Conservation (phyloP, 768 basidiomycete genomes). For the Lactarius deliciosus region DNA sequence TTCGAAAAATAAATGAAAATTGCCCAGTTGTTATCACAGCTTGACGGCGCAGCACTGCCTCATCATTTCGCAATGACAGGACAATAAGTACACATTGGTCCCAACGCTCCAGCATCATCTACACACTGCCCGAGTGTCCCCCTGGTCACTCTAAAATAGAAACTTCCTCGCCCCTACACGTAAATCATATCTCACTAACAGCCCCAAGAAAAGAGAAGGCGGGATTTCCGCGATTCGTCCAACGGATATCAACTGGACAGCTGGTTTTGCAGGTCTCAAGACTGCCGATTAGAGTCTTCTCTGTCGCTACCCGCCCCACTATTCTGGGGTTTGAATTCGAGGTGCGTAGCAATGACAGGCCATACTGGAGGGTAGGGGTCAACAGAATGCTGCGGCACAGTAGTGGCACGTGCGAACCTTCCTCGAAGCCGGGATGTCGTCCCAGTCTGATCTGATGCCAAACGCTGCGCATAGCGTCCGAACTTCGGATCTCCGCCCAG, state of each 20-base stretch:
- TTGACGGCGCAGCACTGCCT: neutral
- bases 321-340: constrained; percentile 54
- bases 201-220: neutral
- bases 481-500: constrained; percentile 81
- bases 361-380: constrained; percentile 45
- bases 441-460: constrained; percentile 86
- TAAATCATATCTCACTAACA: neutral
- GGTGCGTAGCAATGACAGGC: constrained; percentile 61
- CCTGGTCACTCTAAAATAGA: neutral
- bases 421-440: constrained; percentile 84
- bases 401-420: constrained; percentile 47
- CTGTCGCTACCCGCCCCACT: constrained; percentile 21
- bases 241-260: neutral
- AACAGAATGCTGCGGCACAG: neutral
- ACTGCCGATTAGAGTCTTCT: constrained; percentile 20
- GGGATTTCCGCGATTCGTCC: neutral
- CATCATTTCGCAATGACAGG: neutral
- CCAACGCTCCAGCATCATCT: neutral
- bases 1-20: neutral
- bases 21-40: neutral
- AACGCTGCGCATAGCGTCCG: constrained; percentile 78
- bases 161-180: neutral
- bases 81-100: neutral
- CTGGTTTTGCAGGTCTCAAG: neutral
- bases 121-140: neutral